Conservation (phyloP, 371 early-diverging fungal species). For the Mucor velutinosus region DNA sequence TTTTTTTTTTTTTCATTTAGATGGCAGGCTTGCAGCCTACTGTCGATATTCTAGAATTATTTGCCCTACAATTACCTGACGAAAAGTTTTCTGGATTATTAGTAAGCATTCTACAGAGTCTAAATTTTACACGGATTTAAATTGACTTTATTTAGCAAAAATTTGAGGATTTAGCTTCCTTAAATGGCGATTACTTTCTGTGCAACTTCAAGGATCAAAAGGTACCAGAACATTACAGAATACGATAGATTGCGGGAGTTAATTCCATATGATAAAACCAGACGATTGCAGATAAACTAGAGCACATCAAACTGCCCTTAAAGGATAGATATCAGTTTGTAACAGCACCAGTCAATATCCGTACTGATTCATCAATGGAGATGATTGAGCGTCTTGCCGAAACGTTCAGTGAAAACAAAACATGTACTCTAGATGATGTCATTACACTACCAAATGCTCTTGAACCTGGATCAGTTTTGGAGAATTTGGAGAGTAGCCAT, state of each 20-base stretch:
- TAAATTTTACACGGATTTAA: not conserved
- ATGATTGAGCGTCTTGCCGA: constrained; percentile 39
- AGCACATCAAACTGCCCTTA: constrained; percentile 58
- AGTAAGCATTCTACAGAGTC: constrained; percentile 32
- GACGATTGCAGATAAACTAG: constrained; percentile 67
- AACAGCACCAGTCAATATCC: constrained; percentile 64
- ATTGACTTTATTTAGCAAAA: constrained; percentile 40
- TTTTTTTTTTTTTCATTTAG: constrained; percentile 30
- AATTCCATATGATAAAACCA: not conserved
- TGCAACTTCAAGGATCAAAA: constrained; percentile 75
- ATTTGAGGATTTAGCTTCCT: constrained; percentile 70
- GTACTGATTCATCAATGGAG: constrained; percentile 31
- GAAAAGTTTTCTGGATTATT: constrained; percentile 66
- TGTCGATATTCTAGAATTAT: constrained; percentile 79
- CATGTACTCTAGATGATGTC: constrained; percentile 49
- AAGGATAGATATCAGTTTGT: constrained; percentile 69
- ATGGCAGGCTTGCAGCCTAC: constrained; percentile 81
- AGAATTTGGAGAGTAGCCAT: constrained; percentile 70
- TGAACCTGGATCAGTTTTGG: constrained; percentile 30
- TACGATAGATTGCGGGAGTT: not conserved
- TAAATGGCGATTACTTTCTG: constrained; percentile 74
- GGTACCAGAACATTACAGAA: constrained; percentile 26
- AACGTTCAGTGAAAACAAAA: constrained; percentile 40
- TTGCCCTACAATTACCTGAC: constrained; percentile 73
- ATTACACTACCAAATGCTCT: constrained; percentile 53